phyloP scores from a whole-genome alignment of 1,284 basidiomycete species.

The Hypsizygus ulmarius region DNA sequence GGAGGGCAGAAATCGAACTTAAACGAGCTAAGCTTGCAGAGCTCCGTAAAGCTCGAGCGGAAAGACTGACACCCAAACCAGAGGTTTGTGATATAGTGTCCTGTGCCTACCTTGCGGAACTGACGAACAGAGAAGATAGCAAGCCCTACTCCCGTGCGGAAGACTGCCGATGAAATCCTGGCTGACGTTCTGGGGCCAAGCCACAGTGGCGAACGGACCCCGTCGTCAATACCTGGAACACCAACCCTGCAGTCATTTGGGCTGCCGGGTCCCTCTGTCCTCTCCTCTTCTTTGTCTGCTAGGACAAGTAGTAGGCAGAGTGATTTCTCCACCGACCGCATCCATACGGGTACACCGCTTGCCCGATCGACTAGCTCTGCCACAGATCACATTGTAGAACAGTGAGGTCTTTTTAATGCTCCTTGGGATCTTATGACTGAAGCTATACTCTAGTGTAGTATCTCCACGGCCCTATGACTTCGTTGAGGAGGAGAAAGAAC shows the following conservation, averaged over 20 bases:
- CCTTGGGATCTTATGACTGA: background rate
- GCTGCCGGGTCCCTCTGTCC: constrained; percentile 43
- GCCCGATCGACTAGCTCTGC: constrained; percentile 49
- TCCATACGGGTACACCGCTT: constrained; percentile 44
- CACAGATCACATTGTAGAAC: constrained; percentile 67
- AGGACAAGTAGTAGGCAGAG: constrained; percentile 67
- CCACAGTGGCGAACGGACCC: constrained; percentile 55
- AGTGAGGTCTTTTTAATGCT: constrained; percentile 38
- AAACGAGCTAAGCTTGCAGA: constrained; percentile 89
- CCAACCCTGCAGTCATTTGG: constrained; percentile 45
- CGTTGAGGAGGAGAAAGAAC: constrained; percentile 82
- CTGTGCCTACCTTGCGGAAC: background rate
- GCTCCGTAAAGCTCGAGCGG: constrained; percentile 68
- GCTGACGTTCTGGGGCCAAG: constrained; percentile 41
- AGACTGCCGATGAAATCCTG: constrained; percentile 71
- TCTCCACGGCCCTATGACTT: constrained; percentile 69
- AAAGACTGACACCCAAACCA: constrained; percentile 56
- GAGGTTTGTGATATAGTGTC: constrained; percentile 34
- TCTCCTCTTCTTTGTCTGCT: constrained; percentile 49
- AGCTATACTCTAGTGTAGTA: constrained; percentile 43
- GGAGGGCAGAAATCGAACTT: constrained; percentile 80
- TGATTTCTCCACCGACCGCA: constrained; percentile 53
- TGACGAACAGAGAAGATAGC: constrained; percentile 20
- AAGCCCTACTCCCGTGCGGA: constrained; percentile 39
- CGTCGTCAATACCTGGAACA: constrained; percentile 72